Conservation (phyloP, 805 yeast genomes). For the Suhomyces xylopsoci region DNA sequence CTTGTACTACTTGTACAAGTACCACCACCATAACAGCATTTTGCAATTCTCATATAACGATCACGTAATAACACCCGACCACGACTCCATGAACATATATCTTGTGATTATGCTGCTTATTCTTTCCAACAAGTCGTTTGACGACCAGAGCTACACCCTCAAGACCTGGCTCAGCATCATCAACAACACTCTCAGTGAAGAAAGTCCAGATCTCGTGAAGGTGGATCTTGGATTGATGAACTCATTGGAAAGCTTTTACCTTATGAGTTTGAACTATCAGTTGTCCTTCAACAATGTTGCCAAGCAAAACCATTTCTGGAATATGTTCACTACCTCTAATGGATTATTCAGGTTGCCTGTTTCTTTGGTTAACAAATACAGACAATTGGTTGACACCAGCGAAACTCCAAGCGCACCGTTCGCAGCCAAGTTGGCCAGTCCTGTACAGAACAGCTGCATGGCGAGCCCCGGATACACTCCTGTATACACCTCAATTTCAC, state of each 20-base stretch:
- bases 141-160: constrained; percentile 50
- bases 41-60: constrained; percentile 1
- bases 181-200: constrained; percentile 8
- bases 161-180: constrained; percentile 43
- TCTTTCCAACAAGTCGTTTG: constrained; percentile 41
- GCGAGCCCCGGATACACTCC: constrained; percentile 9
- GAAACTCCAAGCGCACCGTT: background rate
- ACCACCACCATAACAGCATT: constrained; percentile 11
- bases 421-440: background rate
- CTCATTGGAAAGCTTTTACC: constrained; percentile 26
- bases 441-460: background rate
- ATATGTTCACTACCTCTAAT: constrained; percentile 6
- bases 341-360: constrained; percentile 8
- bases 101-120: constrained; percentile 24
- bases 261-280: constrained; percentile 24
- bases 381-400: constrained; percentile 8
- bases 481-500: constrained; percentile 1
- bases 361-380: constrained; percentile 8
- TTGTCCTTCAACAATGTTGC: constrained; percentile 22
- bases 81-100: constrained; percentile 17
- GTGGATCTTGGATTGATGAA: constrained; percentile 24
- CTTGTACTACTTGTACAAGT: constrained; percentile 23
- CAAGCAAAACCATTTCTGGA: constrained; percentile 24
- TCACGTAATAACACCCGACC: constrained; percentile 7
- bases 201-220: constrained; percentile 3